phyloP scores from a whole-genome alignment of 1,284 basidiomycete genomes.

The Sphagnurus paluster region DNA sequence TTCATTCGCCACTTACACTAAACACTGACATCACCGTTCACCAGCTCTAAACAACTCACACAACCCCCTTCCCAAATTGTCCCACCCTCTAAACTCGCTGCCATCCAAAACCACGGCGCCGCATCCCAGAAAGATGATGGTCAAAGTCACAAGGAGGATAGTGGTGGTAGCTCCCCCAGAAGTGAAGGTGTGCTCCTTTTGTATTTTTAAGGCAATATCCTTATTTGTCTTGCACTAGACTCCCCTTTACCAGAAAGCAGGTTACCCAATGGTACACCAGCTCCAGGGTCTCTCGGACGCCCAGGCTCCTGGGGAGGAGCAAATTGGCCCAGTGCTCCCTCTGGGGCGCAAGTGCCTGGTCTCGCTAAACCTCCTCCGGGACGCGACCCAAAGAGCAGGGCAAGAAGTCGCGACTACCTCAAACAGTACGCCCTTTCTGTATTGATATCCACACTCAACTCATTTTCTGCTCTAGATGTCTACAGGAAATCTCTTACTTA shows the following conservation, averaged over 20 bases:
- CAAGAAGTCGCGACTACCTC: constrained; percentile 93
- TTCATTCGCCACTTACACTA: constrained; percentile 16
- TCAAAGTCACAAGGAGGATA: constrained; percentile 70
- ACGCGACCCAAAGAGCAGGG: constrained; percentile 91
- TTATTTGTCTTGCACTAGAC: constrained; percentile 41
- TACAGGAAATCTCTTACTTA: constrained; percentile 97
- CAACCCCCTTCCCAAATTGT: constrained; percentile 53
- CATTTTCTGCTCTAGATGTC: constrained; percentile 56
- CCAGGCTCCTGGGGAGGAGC: constrained; percentile 58
- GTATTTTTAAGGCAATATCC: constrained; percentile 10
- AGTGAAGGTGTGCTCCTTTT: constrained; percentile 63
- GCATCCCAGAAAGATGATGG: constrained; percentile 66
- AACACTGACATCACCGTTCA: constrained; percentile 29
- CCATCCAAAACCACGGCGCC: constrained; percentile 54
- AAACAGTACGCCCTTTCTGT: constrained; percentile 74
- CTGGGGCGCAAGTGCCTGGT: constrained; percentile 41
- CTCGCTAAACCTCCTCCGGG: constrained; percentile 73
- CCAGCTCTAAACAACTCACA: constrained; percentile 78
- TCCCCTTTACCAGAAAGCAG: constrained; percentile 74
- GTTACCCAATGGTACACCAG: constrained; percentile 55
- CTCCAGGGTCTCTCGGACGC: constrained; percentile 42
- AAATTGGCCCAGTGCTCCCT: constrained; percentile 45
- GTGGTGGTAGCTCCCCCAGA: constrained; percentile 75
- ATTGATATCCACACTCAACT: constrained; percentile 8
- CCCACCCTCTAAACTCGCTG: constrained; percentile 59